phyloP scores from a whole-genome alignment of 345 rosid genomes.

The Salix viminalis region DNA sequence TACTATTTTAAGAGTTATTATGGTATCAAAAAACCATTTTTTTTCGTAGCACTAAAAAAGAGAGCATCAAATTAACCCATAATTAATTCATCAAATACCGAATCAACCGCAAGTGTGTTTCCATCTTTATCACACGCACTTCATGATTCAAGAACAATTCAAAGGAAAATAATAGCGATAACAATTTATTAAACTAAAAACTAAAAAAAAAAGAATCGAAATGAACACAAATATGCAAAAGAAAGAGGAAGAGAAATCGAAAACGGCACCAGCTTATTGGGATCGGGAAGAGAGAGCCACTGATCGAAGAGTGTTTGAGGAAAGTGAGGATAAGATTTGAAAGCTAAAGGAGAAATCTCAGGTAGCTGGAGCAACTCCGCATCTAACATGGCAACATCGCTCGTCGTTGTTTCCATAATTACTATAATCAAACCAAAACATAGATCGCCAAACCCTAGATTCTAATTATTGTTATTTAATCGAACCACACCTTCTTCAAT shows the following conservation, averaged over 20 bases:
- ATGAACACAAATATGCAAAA: background rate
- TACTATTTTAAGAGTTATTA: background rate
- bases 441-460: conserved; percentile 23
- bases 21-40: background rate
- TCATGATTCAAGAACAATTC: too few relatives aligned
- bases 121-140: background rate
- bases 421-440: conserved; percentile 24
- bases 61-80: background rate
- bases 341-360: conserved; percentile 67
- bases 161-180: too few relatives aligned
- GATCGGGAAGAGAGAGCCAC: conserved; percentile 92
- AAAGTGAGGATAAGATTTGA: conserved; percentile 72
- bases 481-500: background rate
- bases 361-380: conserved; percentile 78
- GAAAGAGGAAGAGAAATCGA: background rate
- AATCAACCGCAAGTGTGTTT: background rate
- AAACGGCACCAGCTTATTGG: conserved; percentile 61
- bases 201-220: background rate
- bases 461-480: background rate
- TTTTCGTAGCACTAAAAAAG: background rate
- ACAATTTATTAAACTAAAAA: too few relatives aligned
- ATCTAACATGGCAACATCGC: conserved; percentile 64
- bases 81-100: background rate
- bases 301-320: conserved; percentile 76
- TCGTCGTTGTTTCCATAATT: conserved; percentile 25